These are phyloP conservation scores for Pogostemon cablin DNA, from an alignment of 257 asterid genomes.

Conservation along the genomic window DNA sequence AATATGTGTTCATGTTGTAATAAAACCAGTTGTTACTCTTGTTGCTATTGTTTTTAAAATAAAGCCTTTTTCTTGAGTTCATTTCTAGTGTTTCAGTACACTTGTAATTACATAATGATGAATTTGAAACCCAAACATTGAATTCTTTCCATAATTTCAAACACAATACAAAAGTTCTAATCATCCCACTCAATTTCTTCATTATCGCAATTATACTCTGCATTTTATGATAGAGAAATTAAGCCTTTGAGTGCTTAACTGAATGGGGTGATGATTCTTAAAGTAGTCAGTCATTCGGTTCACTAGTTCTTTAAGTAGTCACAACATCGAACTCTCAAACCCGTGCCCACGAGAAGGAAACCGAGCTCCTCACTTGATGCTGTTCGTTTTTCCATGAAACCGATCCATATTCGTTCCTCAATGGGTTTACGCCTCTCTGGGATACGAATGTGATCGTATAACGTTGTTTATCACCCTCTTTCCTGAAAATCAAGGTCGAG, in stretches of 20 bases:
- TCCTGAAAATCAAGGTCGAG: constrained; percentile 47
- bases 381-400: constrained; percentile 64
- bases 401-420: constrained; percentile 59
- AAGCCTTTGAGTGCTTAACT: constrained; percentile 26
- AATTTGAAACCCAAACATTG: not conserved
- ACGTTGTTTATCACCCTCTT: constrained; percentile 48
- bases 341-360: constrained; percentile 63
- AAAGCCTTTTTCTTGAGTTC: not conserved
- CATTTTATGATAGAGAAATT: constrained; percentile 27
- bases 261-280: constrained; percentile 7
- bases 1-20: constrained; percentile 48
- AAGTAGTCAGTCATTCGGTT: constrained; percentile 14
- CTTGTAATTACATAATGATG: not conserved
- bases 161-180: not conserved
- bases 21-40: constrained; percentile 45
- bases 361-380: constrained; percentile 73
- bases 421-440: constrained; percentile 31
- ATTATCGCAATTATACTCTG: not conserved
- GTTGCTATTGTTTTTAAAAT: constrained; percentile 52
- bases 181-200: not conserved
- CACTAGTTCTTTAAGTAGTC: not conserved
- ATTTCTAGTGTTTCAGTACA: not conserved
- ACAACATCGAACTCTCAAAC: not conserved
- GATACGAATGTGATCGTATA: constrained; percentile 76
- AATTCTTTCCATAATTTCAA: not conserved